Base-by-base conservation (phyloP, 2,329 filamentous ascomycete genomes). In the Hyphodiscus sp. region DNA sequence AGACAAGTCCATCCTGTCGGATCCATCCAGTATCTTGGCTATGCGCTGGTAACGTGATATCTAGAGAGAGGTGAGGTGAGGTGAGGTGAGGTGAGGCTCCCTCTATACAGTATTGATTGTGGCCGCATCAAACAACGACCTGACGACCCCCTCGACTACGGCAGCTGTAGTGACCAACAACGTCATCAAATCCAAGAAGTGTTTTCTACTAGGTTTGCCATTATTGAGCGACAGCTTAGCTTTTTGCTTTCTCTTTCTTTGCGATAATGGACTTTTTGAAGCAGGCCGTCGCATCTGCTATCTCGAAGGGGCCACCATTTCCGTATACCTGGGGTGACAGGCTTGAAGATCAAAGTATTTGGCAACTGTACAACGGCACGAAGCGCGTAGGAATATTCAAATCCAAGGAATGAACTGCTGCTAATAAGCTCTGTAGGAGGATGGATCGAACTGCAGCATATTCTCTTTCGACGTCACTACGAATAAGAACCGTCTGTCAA, bases 221-320 rank as follows among this genome's bases (percentile, higher is more conserved):
- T 38, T 38, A 38, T 38, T 38, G 33, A 38, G 16, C 33, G 16
- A 38, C 33, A 38, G 11, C 2, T 4, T 6, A 38, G 33, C 16
- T 38, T 38, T 30, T 9, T 30, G 23, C 26, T 38, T 23, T n/a
- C 20, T 13, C 33, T 6, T 4, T 38, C 33, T 46, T 38, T n/a
- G 26, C 18, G 29, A 51, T 42, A n/a, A 99, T 99, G 94, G 91
- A 99, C 71, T 97, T 97, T 68, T 81, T 99, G 68, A 97, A 97
- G 74, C 97, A 91, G 57, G 94, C 94, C 50, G 91, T 97, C 68
- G 92, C 91, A 45, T 97, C 94, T 57, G 92, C 91, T 63, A 97
- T 99, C 66, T 89, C 94, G 45, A 94, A 96, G 70, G 91, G 92
- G 1, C 91, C 91, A 50, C 86, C 91, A 6, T 95, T 96, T 68